Conservation (phyloP, 2,329 filamentous ascomycete genomes). For the Torrubiella hemipterigena region DNA sequence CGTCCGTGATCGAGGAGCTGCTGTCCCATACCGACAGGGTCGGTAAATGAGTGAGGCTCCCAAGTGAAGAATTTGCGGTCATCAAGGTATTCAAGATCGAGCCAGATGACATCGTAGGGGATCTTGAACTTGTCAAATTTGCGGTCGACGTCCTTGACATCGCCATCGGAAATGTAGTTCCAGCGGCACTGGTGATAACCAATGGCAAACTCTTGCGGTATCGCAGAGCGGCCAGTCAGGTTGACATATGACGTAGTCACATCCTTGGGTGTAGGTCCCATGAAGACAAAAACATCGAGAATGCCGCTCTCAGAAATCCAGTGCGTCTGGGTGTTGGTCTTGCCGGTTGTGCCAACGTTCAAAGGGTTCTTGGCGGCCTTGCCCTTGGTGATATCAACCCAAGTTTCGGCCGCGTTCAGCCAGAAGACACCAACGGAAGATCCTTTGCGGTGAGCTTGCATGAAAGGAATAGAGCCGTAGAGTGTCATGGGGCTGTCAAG, state of each 20-base stretch:
- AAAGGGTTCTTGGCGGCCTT: conserved; percentile 65
- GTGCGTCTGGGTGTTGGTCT: conserved; percentile 75
- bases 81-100: conserved; percentile 95
- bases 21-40: conserved; percentile 79
- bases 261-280: conserved; percentile 76
- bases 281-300: conserved; percentile 86
- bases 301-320: conserved; percentile 93
- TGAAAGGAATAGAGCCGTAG: conserved; percentile 93
- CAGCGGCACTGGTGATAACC: conserved; percentile 96
- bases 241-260: conserved; percentile 75
- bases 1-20: conserved; percentile 75
- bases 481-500: conserved; percentile 97
- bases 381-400: conserved; percentile 85
- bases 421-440: conserved; percentile 95
- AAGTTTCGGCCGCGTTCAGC: conserved; percentile 94
- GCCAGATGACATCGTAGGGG: conserved; percentile 97
- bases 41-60: conserved; percentile 77
- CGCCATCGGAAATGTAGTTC: conserved; percentile 97
- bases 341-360: conserved; percentile 55
- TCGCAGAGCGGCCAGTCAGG: conserved; percentile 79
- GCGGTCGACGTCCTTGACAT: conserved; percentile 90
- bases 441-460: conserved; percentile 91
- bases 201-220: conserved; percentile 86
- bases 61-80: conserved; percentile 98
- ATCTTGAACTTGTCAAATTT: conserved; percentile 95